Conservation (phyloP, 1,284 basidiomycete species). For the Ceratobasidium sp. region DNA sequence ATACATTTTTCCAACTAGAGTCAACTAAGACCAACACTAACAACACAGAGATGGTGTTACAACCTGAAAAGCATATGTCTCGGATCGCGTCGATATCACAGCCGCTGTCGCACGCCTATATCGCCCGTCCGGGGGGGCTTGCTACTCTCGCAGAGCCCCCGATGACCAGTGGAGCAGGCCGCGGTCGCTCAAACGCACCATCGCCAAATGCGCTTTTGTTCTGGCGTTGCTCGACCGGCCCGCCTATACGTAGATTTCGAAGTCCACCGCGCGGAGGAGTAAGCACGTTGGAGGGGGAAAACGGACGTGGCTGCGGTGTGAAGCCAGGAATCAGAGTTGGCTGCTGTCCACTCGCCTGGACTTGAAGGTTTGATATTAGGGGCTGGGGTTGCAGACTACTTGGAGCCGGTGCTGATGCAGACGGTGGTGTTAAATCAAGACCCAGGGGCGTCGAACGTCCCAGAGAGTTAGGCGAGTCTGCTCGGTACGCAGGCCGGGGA, state of each 20-base stretch:
- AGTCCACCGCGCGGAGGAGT: slow-evolving; percentile 50
- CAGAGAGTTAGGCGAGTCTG: slow-evolving; percentile 17
- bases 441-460: slow-evolving; percentile 16
- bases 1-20: slow-evolving; percentile 7
- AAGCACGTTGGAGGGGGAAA: slow-evolving; percentile 52
- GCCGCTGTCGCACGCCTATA: slow-evolving; percentile 6
- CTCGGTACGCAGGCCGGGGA: slow-evolving; percentile 31
- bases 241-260: slow-evolving; percentile 47
- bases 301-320: slow-evolving; percentile 52
- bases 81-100: not conserved
- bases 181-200: slow-evolving; percentile 59
- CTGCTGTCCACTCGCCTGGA: slow-evolving; percentile 17
- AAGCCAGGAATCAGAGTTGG: slow-evolving; percentile 49
- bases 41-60: slow-evolving; percentile 32
- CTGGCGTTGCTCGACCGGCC: slow-evolving; percentile 52
- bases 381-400: slow-evolving; percentile 29
- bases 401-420: slow-evolving; percentile 6
- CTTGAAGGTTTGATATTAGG: slow-evolving; percentile 41
- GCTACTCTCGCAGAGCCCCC: not conserved
- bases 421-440: not conserved
- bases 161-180: slow-evolving; percentile 58
- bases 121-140: slow-evolving; percentile 6
- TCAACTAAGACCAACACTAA: slow-evolving; percentile 16
- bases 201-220: slow-evolving; percentile 3
- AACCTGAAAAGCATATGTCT: slow-evolving; percentile 4